Evolutionary conservation across 371 early-diverging fungal species (phyloP).

Genomic region (Mortierella sp.): DNA sequence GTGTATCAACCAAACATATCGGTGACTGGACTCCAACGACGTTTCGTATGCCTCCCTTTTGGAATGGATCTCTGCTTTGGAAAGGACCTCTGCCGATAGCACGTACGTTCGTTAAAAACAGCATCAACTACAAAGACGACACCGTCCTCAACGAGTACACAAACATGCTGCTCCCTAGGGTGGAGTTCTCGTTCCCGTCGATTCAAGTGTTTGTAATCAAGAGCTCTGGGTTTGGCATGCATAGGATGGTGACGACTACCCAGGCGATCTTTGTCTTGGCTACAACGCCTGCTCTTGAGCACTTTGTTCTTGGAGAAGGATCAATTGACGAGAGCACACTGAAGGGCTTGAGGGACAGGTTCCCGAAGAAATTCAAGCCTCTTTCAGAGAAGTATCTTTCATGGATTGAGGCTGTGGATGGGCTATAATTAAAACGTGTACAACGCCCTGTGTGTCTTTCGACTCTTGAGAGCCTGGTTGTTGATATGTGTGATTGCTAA

Average conservation of each 20-base stretch:
- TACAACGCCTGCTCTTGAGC: not conserved
- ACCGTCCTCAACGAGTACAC: not conserved
- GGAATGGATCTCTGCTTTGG: not conserved
- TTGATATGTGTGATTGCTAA: too few relatives aligned
- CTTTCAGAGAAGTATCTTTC: not conserved
- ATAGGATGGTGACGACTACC: not conserved
- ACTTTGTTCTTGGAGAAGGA: not conserved
- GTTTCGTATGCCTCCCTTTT: not conserved
- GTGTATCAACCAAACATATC: not conserved
- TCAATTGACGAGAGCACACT: not conserved
- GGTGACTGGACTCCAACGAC: not conserved
- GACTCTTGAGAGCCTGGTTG: not conserved
- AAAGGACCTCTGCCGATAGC: not conserved
- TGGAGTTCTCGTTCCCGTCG: not conserved
- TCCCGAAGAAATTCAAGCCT: not conserved
- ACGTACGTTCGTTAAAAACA: not conserved
- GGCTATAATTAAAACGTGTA: not conserved
- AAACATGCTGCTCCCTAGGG: not conserved
- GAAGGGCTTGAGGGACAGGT: not conserved
- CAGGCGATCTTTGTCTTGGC: not conserved
- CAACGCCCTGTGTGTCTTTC: not conserved
- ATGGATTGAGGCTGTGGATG: not conserved
- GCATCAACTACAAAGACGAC: not conserved
- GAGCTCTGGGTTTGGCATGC: not conserved
- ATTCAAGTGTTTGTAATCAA: not conserved